Percentiles rank a stretch among this genome's conserved stretches.
phyloP scores from a whole-genome alignment of 352 stramenopile species.

The Detonula confervacea region DNA sequence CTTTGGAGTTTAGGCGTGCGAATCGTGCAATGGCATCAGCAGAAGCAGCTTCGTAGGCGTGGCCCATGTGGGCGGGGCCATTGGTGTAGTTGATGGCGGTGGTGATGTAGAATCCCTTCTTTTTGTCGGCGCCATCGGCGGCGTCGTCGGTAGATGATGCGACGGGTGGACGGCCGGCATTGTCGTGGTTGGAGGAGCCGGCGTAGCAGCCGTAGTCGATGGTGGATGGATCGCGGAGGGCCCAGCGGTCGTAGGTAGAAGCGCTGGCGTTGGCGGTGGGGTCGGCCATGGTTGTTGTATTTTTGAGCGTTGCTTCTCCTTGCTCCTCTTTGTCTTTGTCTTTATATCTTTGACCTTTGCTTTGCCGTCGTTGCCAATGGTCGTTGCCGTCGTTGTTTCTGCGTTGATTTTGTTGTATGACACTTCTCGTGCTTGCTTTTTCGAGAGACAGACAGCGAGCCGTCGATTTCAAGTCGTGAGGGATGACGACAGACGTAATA shows the following conservation, averaged over 20 bases:
- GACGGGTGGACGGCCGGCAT: slow-evolving; percentile 44
- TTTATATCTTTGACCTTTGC: too few species aligned
- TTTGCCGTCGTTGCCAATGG: too few species aligned
- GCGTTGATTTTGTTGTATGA: too few species aligned
- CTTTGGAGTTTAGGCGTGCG: slow-evolving; percentile 84
- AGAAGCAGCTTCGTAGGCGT: slow-evolving; percentile 98
- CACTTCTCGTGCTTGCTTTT: too few species aligned
- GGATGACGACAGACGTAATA: neutral
- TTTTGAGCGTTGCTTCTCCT: neutral
- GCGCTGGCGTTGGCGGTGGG: slow-evolving; percentile 5
- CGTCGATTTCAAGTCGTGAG: neutral
- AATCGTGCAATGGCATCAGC: slow-evolving; percentile 97
- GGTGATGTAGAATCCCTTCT: slow-evolving; percentile 93
- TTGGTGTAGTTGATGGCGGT: slow-evolving; percentile 99
- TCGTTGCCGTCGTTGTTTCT: too few species aligned
- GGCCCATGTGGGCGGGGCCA: slow-evolving; percentile 94
- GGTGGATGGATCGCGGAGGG: slow-evolving; percentile 61
- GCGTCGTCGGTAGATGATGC: slow-evolving; percentile 41
- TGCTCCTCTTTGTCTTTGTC: neutral
- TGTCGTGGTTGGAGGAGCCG: slow-evolving; percentile 42
- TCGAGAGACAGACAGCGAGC: too few species aligned
- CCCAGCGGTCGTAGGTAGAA: slow-evolving; percentile 78
- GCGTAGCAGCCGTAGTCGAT: slow-evolving; percentile 77
- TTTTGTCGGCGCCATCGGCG: slow-evolving; percentile 12
- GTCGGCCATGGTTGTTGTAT: slow-evolving; percentile 19